Conservation (phyloP, 2,329 filamentous ascomycete species). For the Amauroascus verrucosus region DNA sequence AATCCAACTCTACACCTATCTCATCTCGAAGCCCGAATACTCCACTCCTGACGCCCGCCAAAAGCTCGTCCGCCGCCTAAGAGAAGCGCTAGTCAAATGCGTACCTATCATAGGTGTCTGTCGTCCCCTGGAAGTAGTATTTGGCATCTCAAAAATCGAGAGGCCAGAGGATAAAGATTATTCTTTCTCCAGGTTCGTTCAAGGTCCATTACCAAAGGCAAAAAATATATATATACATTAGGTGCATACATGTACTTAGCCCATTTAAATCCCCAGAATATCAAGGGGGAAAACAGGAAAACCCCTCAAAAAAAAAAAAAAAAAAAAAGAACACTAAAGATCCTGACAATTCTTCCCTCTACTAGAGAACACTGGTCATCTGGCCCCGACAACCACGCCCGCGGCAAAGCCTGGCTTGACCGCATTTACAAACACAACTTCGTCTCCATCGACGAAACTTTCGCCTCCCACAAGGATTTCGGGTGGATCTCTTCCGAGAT, state of each 20-base stretch:
- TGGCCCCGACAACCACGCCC: constrained; percentile 44
- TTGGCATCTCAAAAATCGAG: constrained; percentile 46
- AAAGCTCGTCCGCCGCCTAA: constrained; percentile 30
- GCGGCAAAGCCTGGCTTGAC: constrained; percentile 47
- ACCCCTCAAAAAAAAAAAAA: neutral
- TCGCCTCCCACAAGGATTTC: constrained; percentile 11
- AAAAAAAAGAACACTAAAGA: neutral
- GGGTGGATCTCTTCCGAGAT: constrained; percentile 63
- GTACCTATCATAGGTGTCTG: constrained; percentile 51
- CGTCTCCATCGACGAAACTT: constrained; percentile 4
- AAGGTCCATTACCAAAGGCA: too few relatives aligned
- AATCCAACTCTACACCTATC: constrained; percentile 46
- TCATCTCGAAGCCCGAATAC: constrained; percentile 42
- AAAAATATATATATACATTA: too few relatives aligned
- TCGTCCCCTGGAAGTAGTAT: constrained; percentile 52
- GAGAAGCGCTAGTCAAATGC: constrained; percentile 52
- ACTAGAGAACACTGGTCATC: constrained; percentile 48
- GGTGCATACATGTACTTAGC: too few relatives aligned
- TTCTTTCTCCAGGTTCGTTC: constrained; percentile 32
- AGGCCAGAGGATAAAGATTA: constrained; percentile 49
- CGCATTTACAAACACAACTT: constrained; percentile 47
- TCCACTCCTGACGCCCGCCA: constrained; percentile 25
- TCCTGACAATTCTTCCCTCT: neutral
- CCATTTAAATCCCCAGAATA: too few relatives aligned
- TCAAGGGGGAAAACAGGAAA: too few relatives aligned